These are phyloP conservation scores for Cubamyces sp. DNA, from an alignment of 768 basidiomycete species.

Conservation along the genomic window DNA sequence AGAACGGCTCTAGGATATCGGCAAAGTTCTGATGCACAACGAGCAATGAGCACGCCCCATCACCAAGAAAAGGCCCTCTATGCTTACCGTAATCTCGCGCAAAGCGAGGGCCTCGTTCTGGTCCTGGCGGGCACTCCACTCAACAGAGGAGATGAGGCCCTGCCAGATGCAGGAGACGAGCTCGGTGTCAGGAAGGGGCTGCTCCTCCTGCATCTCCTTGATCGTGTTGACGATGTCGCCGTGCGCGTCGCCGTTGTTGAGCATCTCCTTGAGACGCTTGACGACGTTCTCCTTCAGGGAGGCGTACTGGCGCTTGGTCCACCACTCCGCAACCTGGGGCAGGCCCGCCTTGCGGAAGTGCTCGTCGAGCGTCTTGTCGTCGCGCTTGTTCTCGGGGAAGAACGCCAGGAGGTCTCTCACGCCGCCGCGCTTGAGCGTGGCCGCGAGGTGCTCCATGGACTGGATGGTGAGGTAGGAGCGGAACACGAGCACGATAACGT, in stretches of 20 bases:
- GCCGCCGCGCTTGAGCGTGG: constrained; percentile 79
- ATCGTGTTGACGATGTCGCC: constrained; percentile 78
- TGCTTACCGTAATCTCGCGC: constrained; percentile 80
- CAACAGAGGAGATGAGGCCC: constrained; percentile 84
- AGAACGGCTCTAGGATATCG: constrained; percentile 89
- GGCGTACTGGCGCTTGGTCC: constrained; percentile 86
- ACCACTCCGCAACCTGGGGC: constrained; percentile 88
- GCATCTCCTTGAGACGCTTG: constrained; percentile 68
- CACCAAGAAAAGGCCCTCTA: neutral
- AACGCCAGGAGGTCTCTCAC: constrained; percentile 85
- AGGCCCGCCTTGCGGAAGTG: constrained; percentile 85
- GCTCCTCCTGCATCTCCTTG: constrained; percentile 72
- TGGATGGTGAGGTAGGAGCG: constrained; percentile 81
- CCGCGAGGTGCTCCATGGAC: constrained; percentile 87
- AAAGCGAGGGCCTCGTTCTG: constrained; percentile 90
- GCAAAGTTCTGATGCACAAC: constrained; percentile 65
- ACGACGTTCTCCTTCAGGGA: constrained; percentile 80
- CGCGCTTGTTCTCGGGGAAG: constrained; percentile 85
- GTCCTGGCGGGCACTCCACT: constrained; percentile 89
- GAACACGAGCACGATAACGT: constrained; percentile 78
- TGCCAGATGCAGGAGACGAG: constrained; percentile 91
- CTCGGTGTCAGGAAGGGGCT: constrained; percentile 84
- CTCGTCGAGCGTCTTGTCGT: constrained; percentile 73
- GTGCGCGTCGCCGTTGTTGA: constrained; percentile 66
- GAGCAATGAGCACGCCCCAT: neutral